Evolutionary conservation across 2,329 filamentous ascomycete species (phyloP), one percentile per base, ranked within the genome.

Genomic region (Fusarium clavum): DNA sequence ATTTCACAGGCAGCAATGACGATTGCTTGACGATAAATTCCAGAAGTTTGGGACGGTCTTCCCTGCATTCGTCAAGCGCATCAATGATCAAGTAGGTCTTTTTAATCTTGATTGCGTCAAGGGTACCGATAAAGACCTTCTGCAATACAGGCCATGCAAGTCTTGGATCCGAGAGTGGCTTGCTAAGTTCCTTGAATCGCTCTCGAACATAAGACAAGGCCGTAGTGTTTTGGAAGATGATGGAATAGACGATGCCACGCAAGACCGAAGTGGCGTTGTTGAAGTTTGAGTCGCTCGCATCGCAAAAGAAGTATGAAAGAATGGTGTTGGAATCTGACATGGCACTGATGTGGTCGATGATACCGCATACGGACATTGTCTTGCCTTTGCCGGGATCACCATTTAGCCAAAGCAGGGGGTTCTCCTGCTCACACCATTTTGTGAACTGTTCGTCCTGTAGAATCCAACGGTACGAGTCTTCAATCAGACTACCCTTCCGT

Each of bases 1-100:
- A 34, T 11, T 34, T 34, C 1, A 18, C 8, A 0, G 1, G 8
- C 5, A 34, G 9, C 16, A 3, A 18, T 1, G 16, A 10, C 0
- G 32, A 34, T 18, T 34, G 32, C 3, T 34, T 6, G 9, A 18
- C 32, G 16, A 34, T 11, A 2, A 34, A 34, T 11, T 34, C 16
- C 16, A 34, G 0, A 6, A 34, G 32, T 6, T 18, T 18, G 0
- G 0, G 2, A 0, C 32, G 32, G 0, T 1, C 32, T 18, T 34
- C 16, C 3, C 2, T 34, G 32, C 32, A 34, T 34, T 34, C 32
- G 3, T 34, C 16, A 6, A 34, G 32, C 5, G 9, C 32, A 18
- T 34, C 32, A 1, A 34, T 34, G 5, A 34, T 34, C 2, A 34
- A 0, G 1, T 4, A 18, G 5, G 0, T 11, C 1, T 11, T 34